Evolutionary conservation across 805 yeast genomes (phyloP), one percentile per base, ranked within the genome.

Genomic region (Tetrapisispora arboricola): DNA sequence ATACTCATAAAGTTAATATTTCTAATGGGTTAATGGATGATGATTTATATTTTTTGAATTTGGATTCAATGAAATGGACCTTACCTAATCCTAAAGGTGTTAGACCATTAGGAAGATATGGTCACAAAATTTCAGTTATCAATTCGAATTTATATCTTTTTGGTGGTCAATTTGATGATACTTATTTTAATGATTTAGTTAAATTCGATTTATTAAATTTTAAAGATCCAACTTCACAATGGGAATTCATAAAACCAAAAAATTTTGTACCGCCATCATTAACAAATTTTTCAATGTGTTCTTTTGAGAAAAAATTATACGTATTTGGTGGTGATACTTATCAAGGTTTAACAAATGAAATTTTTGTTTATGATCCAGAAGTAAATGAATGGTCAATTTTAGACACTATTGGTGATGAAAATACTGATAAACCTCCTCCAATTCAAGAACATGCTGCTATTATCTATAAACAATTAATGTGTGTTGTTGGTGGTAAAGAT

Each of bases 391-490:
- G 97, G 96, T 66, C 76, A 19, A 74, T 73, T 45, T 65, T 84
- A 28, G 72, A 71, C 39, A 76, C 94, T 31, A 64, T 70, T 16
- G 62, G 63, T 21, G 55, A 54, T 15, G 37, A 34, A 34, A 17
- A 22, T 34, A 24, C 13, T 22, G 22, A 34, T 34, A 49, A 62
- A 13, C 96, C 96, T 2, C 80, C 84, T 3, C 92, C 97, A 0
- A 73, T 88, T 44, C 94, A 87, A 61, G 96, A 90, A 54, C 99
- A 92, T 60, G 77, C 96, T 3, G 78, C 95, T n/a, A 73, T 90
- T 13, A 63, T 87, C 27, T 82, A 80, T 44, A 80, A 79, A 45
- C 87, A 86, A 53, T 70, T 80, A 39, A 70, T 92, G 73, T 83
- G 82, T 53, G 74, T 90, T 11, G 80, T 81, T 57, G 99, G 98